Evolutionary conservation across 2,329 filamentous ascomycete genomes (phyloP).

Genomic region (Dryadomyces quercivorus): DNA sequence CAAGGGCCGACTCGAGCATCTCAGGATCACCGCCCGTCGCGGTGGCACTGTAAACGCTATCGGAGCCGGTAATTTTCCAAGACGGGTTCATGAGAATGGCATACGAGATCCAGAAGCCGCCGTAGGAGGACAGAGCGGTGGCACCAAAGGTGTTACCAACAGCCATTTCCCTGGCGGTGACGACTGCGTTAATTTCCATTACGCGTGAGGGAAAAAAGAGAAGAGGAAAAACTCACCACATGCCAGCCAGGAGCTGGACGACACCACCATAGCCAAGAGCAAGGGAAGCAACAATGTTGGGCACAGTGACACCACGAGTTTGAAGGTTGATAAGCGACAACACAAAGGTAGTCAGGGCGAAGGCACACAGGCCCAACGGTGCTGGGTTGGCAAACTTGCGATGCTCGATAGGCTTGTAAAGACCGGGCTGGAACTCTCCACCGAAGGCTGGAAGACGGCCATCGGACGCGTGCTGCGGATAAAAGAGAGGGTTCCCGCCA

Average conservation of each 20-base stretch:
- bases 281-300: slow-evolving; percentile 56
- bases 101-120: slow-evolving; percentile 73
- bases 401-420: slow-evolving; percentile 49
- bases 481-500: slow-evolving; percentile 27
- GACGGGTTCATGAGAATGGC: slow-evolving; percentile 58
- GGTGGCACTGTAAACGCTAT: slow-evolving; percentile 29
- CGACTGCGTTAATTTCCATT: not conserved
- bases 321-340: slow-evolving; percentile 63
- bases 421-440: slow-evolving; percentile 61
- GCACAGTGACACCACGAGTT: slow-evolving; percentile 42
- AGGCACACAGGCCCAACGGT: slow-evolving; percentile 63
- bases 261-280: slow-evolving; percentile 68
- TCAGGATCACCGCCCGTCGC: slow-evolving; percentile 21
- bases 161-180: slow-evolving; percentile 59
- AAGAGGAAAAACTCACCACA: slow-evolving; percentile 49
- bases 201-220: not conserved
- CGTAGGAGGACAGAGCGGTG: slow-evolving; percentile 69
- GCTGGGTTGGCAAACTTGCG: slow-evolving; percentile 72
- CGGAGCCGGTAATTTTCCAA: slow-evolving; percentile 43
- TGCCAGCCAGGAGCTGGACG: slow-evolving; percentile 69
- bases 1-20: slow-evolving; percentile 48
- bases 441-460: slow-evolving; percentile 47
- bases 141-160: slow-evolving; percentile 81
- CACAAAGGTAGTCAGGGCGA: slow-evolving; percentile 74
- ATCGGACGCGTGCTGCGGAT: slow-evolving; percentile 21